Evolutionary conservation across 495 filamentous ascomycete species (phyloP).

Genomic region (Penicillium maclennaniae): DNA sequence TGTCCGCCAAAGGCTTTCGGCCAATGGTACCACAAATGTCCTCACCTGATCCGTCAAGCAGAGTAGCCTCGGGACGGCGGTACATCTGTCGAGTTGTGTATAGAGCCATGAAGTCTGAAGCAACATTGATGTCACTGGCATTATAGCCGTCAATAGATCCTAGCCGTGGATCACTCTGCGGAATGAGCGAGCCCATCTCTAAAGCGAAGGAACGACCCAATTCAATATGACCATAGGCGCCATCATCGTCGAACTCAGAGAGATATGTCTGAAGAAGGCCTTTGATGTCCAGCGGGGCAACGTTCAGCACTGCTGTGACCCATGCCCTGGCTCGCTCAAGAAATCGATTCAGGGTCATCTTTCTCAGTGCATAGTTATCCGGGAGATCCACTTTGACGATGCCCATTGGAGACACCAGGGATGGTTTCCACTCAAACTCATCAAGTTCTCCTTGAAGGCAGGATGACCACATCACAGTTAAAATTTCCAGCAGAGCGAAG

Average conservation of each 20-base stretch:
- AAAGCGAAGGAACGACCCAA: conserved; percentile 93
- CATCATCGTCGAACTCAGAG: conserved; percentile 86
- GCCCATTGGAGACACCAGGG: conserved; percentile 68
- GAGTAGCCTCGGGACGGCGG: conserved; percentile 65
- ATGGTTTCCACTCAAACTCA: conserved; percentile 81
- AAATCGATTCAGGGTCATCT: conserved; percentile 71
- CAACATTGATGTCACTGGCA: conserved; percentile 73
- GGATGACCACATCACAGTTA: conserved; percentile 90
- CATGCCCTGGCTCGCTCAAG: conserved; percentile 73
- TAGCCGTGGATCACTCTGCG: conserved; percentile 82
- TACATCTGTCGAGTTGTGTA: conserved; percentile 98
- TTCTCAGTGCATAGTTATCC: conserved; percentile 78
- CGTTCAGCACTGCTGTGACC: conserved; percentile 73
- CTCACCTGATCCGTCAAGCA: conserved; percentile 10
- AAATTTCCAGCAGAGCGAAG: conserved; percentile 84
- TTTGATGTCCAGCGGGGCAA: conserved; percentile 92
- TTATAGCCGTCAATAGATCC: conserved; percentile 68
- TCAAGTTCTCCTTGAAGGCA: conserved; percentile 93
- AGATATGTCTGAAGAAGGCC: conserved; percentile 90
- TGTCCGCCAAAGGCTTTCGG: conserved; percentile 7
- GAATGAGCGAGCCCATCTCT: conserved; percentile 86
- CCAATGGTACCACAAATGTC: conserved; percentile 11
- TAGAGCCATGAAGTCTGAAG: conserved; percentile 92
- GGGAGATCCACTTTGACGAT: conserved; percentile 82
- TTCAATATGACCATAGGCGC: conserved; percentile 81